These are phyloP conservation scores for Chrysoporthe puriensis DNA, from an alignment of 2,329 filamentous ascomycete species.

Conservation along the genomic window DNA sequence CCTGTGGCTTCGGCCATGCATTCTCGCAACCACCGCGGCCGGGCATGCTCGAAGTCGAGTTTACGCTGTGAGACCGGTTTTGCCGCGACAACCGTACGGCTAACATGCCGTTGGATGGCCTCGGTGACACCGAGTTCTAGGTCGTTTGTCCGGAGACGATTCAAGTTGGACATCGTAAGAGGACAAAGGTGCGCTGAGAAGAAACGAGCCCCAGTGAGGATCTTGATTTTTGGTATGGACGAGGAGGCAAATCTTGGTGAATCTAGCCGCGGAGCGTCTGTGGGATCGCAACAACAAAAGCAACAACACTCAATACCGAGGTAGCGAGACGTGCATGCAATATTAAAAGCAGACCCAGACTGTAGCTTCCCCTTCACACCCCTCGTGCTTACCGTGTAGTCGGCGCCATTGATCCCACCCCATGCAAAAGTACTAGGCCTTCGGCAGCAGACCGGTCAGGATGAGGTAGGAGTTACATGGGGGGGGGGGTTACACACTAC, in stretches of 20 bases:
- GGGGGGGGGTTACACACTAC: too few species aligned
- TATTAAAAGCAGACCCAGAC: too few species aligned
- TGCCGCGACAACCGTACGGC: constrained; percentile 51
- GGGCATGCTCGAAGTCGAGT: constrained; percentile 56
- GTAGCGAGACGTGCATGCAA: too few species aligned
- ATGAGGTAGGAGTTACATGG: neutral
- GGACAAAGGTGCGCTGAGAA: too few species aligned
- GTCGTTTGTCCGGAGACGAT: constrained; percentile 25
- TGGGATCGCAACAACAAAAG: too few species aligned
- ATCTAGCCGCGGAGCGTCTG: too few species aligned
- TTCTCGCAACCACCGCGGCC: constrained; percentile 58
- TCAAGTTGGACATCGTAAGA: constrained; percentile 17
- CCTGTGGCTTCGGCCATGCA: constrained; percentile 60
- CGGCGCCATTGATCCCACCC: neutral
- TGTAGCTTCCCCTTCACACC: neutral
- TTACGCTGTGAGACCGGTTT: constrained; percentile 57
- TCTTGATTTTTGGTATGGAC: neutral
- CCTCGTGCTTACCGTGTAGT: neutral
- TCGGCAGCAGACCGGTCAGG: neutral
- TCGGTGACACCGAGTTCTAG: constrained; percentile 58
- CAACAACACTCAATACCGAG: too few species aligned
- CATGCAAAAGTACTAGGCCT: neutral
- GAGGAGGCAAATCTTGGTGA: neutral
- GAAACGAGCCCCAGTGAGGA: neutral
- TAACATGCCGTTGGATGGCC: constrained; percentile 53